A percentile compares a stretch with the other conserved stretches of the same genome.
These are phyloP conservation scores for Pseudogymnoascus sp. DNA, from an alignment of 2,329 filamentous ascomycete species.

Conservation along the genomic window DNA sequence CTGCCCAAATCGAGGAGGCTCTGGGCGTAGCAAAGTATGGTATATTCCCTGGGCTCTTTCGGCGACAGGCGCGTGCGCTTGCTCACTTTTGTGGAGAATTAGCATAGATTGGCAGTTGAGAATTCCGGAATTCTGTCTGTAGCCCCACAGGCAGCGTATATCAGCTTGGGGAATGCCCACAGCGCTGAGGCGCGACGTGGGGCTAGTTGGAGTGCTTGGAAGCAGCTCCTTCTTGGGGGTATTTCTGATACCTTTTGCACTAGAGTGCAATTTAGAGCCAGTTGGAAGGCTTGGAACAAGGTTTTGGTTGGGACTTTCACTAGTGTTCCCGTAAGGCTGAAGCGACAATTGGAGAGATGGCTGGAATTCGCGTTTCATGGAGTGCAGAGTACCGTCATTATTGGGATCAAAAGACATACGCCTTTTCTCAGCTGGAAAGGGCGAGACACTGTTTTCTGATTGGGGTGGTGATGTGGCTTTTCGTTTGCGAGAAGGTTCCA, in stretches of 20 bases:
- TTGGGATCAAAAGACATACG: not conserved
- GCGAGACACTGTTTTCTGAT: not conserved
- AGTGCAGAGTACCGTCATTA: not conserved
- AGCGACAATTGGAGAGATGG: not conserved
- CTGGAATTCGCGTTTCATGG: not conserved
- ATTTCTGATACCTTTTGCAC: not conserved
- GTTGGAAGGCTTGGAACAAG: not conserved
- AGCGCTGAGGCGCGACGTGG: not conserved
- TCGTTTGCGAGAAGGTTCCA: not conserved
- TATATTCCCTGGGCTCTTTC: not conserved
- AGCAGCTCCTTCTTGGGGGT: not conserved
- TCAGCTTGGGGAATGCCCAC: not conserved
- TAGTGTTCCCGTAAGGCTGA: not conserved
- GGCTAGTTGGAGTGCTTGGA: not conserved
- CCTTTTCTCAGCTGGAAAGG: not conserved
- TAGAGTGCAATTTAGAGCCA: not conserved
- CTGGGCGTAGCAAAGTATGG: not conserved
- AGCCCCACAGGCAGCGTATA: not conserved
- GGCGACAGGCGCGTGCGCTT: not conserved
- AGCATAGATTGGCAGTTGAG: not conserved
- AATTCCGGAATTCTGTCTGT: not conserved
- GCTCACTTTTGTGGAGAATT: not conserved
- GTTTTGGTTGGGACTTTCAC: not conserved
- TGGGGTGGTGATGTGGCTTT: not conserved
- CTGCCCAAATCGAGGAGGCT: not conserved